Evolutionary conservation across 129 eudicot genomes (phyloP).

Genomic region (Scalesia atractyloides): DNA sequence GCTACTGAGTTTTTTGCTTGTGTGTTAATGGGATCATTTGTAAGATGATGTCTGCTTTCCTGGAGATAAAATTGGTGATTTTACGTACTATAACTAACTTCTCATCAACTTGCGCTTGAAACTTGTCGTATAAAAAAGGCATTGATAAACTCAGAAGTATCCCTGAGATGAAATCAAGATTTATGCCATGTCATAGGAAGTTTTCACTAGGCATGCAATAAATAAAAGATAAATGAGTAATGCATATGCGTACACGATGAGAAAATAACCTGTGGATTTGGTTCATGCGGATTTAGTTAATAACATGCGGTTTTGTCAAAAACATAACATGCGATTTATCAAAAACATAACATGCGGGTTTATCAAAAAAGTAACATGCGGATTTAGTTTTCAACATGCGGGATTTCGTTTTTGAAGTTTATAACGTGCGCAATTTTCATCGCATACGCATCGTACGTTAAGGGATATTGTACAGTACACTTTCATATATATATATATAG

Average conservation of each 20-base stretch:
- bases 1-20: conserved; percentile 70
- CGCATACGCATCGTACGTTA: too few relatives aligned
- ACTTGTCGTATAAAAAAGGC: conserved; percentile 70
- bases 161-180: conserved; percentile 43
- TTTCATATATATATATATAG: not conserved
- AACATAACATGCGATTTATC: too few relatives aligned
- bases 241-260: too few relatives aligned
- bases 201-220: not conserved
- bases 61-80: conserved; percentile 40
- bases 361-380: too few relatives aligned
- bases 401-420: too few relatives aligned
- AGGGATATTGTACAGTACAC: too few relatives aligned
- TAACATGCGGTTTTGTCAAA: too few relatives aligned
- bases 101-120: conserved; percentile 70
- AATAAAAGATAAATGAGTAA: not conserved
- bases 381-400: too few relatives aligned
- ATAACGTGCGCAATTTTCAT: too few relatives aligned
- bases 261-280: too few relatives aligned
- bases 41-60: conserved; percentile 38
- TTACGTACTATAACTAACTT: conserved; percentile 46
- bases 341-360: too few relatives aligned
- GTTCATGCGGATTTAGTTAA: too few relatives aligned
- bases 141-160: conserved; percentile 71
- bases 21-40: conserved; percentile 51
- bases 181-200: not conserved